Conservation (phyloP, 495 filamentous ascomycete genomes). For the Xeromyces bisporus region DNA sequence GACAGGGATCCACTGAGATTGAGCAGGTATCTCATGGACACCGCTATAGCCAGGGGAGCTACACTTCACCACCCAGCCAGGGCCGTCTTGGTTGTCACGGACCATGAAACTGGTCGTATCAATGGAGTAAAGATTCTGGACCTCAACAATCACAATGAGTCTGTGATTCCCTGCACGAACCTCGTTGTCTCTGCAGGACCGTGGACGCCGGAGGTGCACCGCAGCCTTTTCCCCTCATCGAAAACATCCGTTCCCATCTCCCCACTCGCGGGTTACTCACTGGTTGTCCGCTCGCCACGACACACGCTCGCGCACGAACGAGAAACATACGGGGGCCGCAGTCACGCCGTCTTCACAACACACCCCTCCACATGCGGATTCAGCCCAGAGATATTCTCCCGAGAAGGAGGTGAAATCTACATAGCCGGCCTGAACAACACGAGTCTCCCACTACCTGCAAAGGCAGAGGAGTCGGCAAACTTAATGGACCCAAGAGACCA, state of each 20-base stretch:
- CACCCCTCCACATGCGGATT: slow-evolving; percentile 30
- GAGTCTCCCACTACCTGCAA: slow-evolving; percentile 36
- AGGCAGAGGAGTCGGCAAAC: slow-evolving; percentile 29
- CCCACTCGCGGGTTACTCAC: slow-evolving; percentile 52
- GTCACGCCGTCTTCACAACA: slow-evolving; percentile 57
- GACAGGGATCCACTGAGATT: slow-evolving; percentile 41
- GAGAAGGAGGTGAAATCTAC: slow-evolving; percentile 49
- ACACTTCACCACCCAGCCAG: slow-evolving; percentile 46
- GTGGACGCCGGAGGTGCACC: slow-evolving; percentile 50
- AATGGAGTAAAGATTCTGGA: slow-evolving; percentile 31
- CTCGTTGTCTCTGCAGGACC: slow-evolving; percentile 51
- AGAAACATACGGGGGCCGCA: slow-evolving; percentile 19
- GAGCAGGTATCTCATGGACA: slow-evolving; percentile 44
- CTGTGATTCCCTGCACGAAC: slow-evolving; percentile 29
- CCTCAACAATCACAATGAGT: slow-evolving; percentile 9
- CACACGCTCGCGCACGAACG: slow-evolving; percentile 20
- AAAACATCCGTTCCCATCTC: slow-evolving; percentile 33
- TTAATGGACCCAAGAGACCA: slow-evolving; percentile 29
- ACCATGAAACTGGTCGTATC: slow-evolving; percentile 27
- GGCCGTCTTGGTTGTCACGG: slow-evolving; percentile 34
- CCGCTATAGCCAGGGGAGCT: slow-evolving; percentile 42
- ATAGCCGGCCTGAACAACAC: slow-evolving; percentile 54
- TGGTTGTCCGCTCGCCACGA: slow-evolving; percentile 46
- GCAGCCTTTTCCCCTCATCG: slow-evolving; percentile 42
- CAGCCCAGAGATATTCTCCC: slow-evolving; percentile 58